Evolutionary conservation across 225 moss, liverwort and hornwort species (phyloP).

Genomic region (Straminergon stramineum): DNA sequence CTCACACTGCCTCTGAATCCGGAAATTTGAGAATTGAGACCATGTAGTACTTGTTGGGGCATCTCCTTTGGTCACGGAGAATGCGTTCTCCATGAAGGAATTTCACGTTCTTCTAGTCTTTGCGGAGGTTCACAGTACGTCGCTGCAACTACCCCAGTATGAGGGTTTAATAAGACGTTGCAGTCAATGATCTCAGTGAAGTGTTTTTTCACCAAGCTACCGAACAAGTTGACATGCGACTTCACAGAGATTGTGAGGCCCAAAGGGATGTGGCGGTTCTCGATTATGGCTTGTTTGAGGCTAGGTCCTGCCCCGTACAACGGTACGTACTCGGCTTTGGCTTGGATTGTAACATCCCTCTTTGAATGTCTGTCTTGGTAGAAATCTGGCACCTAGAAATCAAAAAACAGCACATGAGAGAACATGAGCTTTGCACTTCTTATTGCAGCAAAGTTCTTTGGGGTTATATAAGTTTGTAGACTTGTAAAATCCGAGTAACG

Average conservation of each 20-base stretch:
- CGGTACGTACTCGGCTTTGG: constrained; percentile 25
- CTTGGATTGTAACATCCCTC: constrained; percentile 15
- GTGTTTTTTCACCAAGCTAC: constrained; percentile 23
- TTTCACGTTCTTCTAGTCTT: neutral
- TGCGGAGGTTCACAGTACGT: constrained; percentile 45
- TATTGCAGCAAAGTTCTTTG: neutral
- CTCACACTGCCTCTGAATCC: neutral
- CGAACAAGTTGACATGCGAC: constrained; percentile 35
- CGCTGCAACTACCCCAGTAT: constrained; percentile 10
- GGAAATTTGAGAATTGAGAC: neutral
- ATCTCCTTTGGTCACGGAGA: neutral
- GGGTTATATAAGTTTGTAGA: neutral
- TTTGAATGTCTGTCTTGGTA: constrained; percentile 30
- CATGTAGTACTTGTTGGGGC: neutral
- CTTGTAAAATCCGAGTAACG: neutral
- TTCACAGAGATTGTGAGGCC: constrained; percentile 46
- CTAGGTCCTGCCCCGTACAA: constrained; percentile 51
- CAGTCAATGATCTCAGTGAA: constrained; percentile 32
- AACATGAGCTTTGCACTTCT: neutral
- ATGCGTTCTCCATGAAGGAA: neutral
- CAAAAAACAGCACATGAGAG: neutral
- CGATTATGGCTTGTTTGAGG: constrained; percentile 30
- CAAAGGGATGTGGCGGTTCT: constrained; percentile 33
- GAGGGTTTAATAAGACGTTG: constrained; percentile 31
- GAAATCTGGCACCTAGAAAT: constrained; percentile 28